A percentile compares a stretch with the other conserved stretches of the same genome.
Conservation (phyloP, 75 land plant genomes). For the Gnetum montanum region DNA sequence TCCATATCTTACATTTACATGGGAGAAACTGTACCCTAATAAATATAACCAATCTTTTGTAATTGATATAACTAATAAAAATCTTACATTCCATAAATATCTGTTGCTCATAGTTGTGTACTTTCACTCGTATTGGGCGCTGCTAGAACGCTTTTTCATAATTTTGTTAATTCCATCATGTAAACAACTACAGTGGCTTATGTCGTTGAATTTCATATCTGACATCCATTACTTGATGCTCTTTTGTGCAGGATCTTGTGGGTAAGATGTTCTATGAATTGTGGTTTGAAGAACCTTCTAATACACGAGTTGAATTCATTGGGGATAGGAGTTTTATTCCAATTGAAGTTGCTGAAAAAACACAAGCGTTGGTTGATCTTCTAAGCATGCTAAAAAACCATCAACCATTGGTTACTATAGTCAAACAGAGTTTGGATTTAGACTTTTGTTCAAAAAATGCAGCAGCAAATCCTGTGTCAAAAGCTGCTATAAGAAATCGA, state of each 20-base stretch:
- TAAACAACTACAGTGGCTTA: too few relatives aligned
- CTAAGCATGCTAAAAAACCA: conserved; percentile 59
- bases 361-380: conserved; percentile 92
- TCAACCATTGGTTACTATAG: conserved; percentile 72
- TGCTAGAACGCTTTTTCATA: too few relatives aligned
- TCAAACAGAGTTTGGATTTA: conserved; percentile 77
- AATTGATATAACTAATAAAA: too few relatives aligned
- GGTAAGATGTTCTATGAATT: conserved; percentile 97
- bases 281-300: conserved; percentile 90
- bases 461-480: conserved; percentile 52
- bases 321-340: conserved; percentile 79
- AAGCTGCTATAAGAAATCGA: conserved; percentile 79
- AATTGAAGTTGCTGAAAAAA: conserved; percentile 66
- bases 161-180: too few relatives aligned
- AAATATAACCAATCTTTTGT: too few relatives aligned
- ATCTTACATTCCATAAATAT: too few relatives aligned
- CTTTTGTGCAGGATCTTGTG: conserved; percentile 77
- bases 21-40: too few relatives aligned
- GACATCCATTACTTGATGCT: too few relatives aligned
- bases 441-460: conserved; percentile 80
- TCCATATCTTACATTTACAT: too few relatives aligned
- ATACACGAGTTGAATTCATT: conserved; percentile 28
- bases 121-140: too few relatives aligned
- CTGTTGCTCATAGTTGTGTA: too few relatives aligned
- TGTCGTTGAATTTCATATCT: too few relatives aligned